A percentile compares a stretch with the other conserved stretches of the same genome.
Evolutionary conservation across 2,329 filamentous ascomycete species (phyloP).

Genomic region (Penicillium sp.): DNA sequence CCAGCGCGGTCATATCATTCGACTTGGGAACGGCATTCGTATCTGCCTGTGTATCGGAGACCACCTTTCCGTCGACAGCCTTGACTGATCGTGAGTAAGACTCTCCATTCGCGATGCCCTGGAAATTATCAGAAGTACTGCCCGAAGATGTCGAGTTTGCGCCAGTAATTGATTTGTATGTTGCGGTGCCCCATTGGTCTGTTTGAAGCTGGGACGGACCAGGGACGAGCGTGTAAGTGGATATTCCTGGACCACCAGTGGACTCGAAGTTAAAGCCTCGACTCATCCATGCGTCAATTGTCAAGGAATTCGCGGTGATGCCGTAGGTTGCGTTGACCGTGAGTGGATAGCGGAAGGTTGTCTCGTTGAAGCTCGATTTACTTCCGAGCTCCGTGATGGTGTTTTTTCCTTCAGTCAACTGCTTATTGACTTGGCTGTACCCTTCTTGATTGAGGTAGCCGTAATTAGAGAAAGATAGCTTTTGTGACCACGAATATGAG

Average conservation of each 20-base stretch:
- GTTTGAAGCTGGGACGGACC: slow-evolving; percentile 30
- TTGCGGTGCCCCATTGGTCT: slow-evolving; percentile 33
- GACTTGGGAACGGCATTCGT: not conserved
- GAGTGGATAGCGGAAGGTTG: slow-evolving; percentile 62
- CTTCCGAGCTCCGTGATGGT: slow-evolving; percentile 35
- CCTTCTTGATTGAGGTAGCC: slow-evolving; percentile 59
- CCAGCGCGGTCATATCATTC: slow-evolving; percentile 1
- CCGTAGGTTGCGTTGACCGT: slow-evolving; percentile 57
- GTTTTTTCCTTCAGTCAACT: slow-evolving; percentile 52
- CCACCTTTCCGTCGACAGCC: slow-evolving; percentile 32
- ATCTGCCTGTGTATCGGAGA: slow-evolving; percentile 17
- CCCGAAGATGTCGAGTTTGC: slow-evolving; percentile 29
- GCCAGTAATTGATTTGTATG: slow-evolving; percentile 25
- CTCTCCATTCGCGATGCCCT: slow-evolving; percentile 23
- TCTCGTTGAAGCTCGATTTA: slow-evolving; percentile 35
- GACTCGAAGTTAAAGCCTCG: slow-evolving; percentile 51
- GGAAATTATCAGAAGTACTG: slow-evolving; percentile 34
- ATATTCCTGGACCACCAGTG: slow-evolving; percentile 50
- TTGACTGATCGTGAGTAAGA: slow-evolving; percentile 27
- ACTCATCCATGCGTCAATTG: slow-evolving; percentile 51
- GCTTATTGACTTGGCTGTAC: slow-evolving; percentile 55
- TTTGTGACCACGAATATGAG: slow-evolving; percentile 59
- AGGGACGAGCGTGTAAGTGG: slow-evolving; percentile 60
- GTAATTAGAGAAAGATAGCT: slow-evolving; percentile 57
- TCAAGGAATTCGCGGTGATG: slow-evolving; percentile 51